phyloP scores from a whole-genome alignment of 2,329 filamentous ascomycete genomes.

The Hypoxylon sp. region DNA sequence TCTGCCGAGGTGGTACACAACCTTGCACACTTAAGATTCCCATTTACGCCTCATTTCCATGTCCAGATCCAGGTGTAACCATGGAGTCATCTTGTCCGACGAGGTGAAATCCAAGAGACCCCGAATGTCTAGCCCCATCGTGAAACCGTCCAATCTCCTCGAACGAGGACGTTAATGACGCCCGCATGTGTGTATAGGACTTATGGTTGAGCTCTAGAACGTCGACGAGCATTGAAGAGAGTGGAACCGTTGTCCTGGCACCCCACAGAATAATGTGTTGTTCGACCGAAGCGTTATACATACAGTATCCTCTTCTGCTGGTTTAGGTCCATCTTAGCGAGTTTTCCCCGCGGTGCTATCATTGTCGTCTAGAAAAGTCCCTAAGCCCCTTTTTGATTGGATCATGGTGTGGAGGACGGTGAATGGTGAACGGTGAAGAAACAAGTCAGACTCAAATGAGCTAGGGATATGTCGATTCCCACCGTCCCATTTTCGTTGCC shows the following conservation, averaged over 20 bases:
- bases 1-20: constrained; percentile 42
- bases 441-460: constrained; percentile 1
- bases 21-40: constrained; percentile 37
- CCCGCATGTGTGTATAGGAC: constrained; percentile 17
- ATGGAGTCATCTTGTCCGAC: constrained; percentile 34
- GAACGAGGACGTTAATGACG: constrained; percentile 9
- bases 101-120: constrained; percentile 9
- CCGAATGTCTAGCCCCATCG: constrained; percentile 20
- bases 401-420: constrained; percentile 22
- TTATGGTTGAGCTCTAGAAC: constrained; percentile 36
- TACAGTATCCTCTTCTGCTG: constrained; percentile 18
- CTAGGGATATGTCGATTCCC: constrained; percentile 32
- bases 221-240: constrained; percentile 18
- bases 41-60: constrained; percentile 37
- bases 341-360: constrained; percentile 20
- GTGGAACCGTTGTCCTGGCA: constrained; percentile 29
- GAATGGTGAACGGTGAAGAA: constrained; percentile 14
- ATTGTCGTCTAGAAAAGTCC: constrained; percentile 22
- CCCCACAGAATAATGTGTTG: constrained; percentile 30
- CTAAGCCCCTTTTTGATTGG: constrained; percentile 20
- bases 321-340: constrained; percentile 12
- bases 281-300: constrained; percentile 25
- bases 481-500: constrained; percentile 37
- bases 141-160: constrained; percentile 35
- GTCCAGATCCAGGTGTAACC: constrained; percentile 27